These are phyloP conservation scores for Hordeum pubiflorum DNA, from an alignment of 202 grass and related monocot genomes.

Conservation along the genomic window DNA sequence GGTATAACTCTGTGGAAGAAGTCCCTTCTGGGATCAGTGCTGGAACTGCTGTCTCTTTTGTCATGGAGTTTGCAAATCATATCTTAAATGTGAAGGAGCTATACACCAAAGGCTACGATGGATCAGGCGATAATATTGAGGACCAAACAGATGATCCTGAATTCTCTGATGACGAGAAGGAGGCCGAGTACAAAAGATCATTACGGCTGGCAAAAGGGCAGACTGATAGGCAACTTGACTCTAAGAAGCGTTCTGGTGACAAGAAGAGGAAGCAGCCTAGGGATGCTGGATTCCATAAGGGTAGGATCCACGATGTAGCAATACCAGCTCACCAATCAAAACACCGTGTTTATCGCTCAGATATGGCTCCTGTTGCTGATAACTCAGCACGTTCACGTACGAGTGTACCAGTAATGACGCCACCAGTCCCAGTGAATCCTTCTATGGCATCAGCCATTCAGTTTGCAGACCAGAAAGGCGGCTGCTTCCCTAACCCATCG, in stretches of 20 bases:
- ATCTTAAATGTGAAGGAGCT: constrained; percentile 70
- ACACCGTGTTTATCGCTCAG: neutral
- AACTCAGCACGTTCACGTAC: neutral
- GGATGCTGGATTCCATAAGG: constrained; percentile 25
- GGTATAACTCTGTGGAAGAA: constrained; percentile 72
- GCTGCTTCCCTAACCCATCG: constrained; percentile 34
- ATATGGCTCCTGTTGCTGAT: constrained; percentile 10
- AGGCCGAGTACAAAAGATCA: constrained; percentile 66
- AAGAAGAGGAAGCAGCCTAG: constrained; percentile 44
- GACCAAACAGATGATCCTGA: constrained; percentile 46
- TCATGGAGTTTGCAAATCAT: constrained; percentile 62
- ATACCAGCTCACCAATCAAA: constrained; percentile 4
- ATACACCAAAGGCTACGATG: constrained; percentile 73
- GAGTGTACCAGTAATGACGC: constrained; percentile 5
- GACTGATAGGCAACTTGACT: constrained; percentile 34
- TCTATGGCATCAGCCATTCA: constrained; percentile 23
- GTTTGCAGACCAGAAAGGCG: constrained; percentile 32
- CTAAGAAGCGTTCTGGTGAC: constrained; percentile 32
- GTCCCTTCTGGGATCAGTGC: constrained; percentile 61
- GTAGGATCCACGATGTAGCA: neutral
- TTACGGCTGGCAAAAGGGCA: constrained; percentile 48
- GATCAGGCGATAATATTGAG: constrained; percentile 52
- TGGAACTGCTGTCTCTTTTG: constrained; percentile 65
- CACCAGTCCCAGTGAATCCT: constrained; percentile 21
- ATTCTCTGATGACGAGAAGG: constrained; percentile 94